phyloP scores from a whole-genome alignment of 306 rosid species.

The Cicer pinnatifidum region DNA sequence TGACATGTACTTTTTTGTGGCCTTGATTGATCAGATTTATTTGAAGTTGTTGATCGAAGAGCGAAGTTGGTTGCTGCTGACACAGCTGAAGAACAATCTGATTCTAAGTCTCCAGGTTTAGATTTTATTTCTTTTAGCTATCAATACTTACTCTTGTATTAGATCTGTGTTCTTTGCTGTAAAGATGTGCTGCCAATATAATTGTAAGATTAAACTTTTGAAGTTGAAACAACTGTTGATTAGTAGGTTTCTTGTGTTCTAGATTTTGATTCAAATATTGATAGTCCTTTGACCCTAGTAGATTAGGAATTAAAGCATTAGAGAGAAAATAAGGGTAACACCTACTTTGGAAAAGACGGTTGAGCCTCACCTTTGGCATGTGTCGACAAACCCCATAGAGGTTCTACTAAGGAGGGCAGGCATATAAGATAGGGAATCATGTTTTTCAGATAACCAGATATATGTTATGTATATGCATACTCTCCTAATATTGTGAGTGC shows the following conservation, averaged over 20 bases:
- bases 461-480: slow-evolving; percentile 15
- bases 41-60: slow-evolving; percentile 93
- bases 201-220: background rate
- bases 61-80: slow-evolving; percentile 89
- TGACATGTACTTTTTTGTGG: slow-evolving; percentile 6
- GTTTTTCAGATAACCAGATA: slow-evolving; percentile 32
- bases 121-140: slow-evolving; percentile 28
- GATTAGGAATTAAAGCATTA: background rate
- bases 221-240: background rate
- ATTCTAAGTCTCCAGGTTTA: slow-evolving; percentile 73
- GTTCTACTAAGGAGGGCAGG: slow-evolving; percentile 7
- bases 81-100: slow-evolving; percentile 68
- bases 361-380: slow-evolving; percentile 2
- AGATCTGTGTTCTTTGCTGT: slow-evolving; percentile 14
- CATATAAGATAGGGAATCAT: background rate
- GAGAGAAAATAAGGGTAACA: background rate
- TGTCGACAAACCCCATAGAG: background rate
- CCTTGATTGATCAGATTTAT: slow-evolving; percentile 59
- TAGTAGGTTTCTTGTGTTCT: slow-evolving; percentile 17
- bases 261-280: slow-evolving; percentile 15
- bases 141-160: slow-evolving; percentile 18
- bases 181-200: slow-evolving; percentile 27
- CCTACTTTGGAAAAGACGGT: background rate
- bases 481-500: slow-evolving; percentile 38
- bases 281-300: slow-evolving; percentile 4